phyloP scores from a whole-genome alignment of 306 rosid species.

The Luffa acutangula region DNA sequence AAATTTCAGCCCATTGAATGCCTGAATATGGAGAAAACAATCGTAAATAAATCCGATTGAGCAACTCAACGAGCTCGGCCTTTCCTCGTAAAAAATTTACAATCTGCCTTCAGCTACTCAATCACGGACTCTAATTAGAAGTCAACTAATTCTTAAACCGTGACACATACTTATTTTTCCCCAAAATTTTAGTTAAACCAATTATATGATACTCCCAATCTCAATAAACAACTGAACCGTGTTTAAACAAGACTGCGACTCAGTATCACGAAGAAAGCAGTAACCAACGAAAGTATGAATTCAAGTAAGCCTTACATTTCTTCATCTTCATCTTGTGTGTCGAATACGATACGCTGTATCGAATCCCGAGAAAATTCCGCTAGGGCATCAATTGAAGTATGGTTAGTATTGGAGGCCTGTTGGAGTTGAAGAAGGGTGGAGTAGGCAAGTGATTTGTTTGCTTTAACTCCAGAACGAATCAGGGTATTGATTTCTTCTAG shows the following conservation, averaged over 20 bases:
- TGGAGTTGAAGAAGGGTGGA: conserved; percentile 56
- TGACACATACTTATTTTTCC: neutral
- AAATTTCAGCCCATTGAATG: neutral
- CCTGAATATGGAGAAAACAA: neutral
- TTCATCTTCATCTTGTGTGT: conserved; percentile 44
- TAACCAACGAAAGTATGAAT: neutral
- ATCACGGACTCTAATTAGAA: neutral
- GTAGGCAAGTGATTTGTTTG: conserved; percentile 44
- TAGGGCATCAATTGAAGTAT: conserved; percentile 37
- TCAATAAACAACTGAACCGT: neutral
- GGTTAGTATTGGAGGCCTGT: conserved; percentile 28
- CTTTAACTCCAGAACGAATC: conserved; percentile 27
- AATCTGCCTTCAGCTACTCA: neutral
- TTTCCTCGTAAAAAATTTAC: neutral
- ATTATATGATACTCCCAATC: neutral
- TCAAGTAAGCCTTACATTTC: conserved; percentile 35
- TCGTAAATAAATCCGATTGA: neutral
- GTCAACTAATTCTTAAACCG: neutral
- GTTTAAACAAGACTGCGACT: neutral
- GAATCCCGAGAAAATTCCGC: conserved; percentile 24
- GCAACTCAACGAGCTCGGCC: neutral
- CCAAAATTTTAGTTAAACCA: neutral
- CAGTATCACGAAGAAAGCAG: neutral
- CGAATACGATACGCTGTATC: conserved; percentile 28
- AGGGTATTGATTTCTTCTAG: conserved; percentile 32